Conservation (phyloP, 1,139 yeast species). For the Nakaseomyces bracarensis region DNA sequence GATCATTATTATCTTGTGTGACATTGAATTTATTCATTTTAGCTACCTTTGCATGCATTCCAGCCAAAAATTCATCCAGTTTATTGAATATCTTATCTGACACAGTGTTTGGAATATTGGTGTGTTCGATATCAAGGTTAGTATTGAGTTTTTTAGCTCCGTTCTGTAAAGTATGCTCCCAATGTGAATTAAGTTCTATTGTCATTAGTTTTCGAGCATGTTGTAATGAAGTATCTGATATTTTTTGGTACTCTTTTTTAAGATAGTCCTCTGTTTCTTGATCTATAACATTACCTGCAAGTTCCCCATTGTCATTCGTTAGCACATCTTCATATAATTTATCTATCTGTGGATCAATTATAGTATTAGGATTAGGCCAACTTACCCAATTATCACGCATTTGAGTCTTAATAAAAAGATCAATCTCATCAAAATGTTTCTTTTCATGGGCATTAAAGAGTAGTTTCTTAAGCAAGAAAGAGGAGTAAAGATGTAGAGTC, state of each 20-base stretch:
- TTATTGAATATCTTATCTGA: conserved; percentile 18
- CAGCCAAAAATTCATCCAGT: conserved; percentile 25
- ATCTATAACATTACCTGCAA: not conserved
- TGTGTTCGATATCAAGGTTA: conserved; percentile 23
- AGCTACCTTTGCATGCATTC: conserved; percentile 23
- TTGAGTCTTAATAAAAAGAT: conserved; percentile 23
- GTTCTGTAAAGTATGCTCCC: conserved; percentile 22
- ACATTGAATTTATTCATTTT: conserved; percentile 19
- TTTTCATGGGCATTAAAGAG: conserved; percentile 25
- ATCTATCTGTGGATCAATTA: conserved; percentile 25
- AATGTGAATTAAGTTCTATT: conserved; percentile 25
- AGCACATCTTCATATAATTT: conserved; percentile 23
- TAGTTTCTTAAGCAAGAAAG: conserved; percentile 24
- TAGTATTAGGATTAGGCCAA: conserved; percentile 28
- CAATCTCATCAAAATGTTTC: conserved; percentile 20
- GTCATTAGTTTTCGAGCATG: conserved; percentile 24
- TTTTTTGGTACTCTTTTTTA: conserved; percentile 17
- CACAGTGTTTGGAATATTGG: conserved; percentile 19
- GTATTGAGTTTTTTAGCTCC: conserved; percentile 14
- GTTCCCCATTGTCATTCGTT: conserved; percentile 3
- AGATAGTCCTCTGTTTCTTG: not conserved
- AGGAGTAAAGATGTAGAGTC: conserved; percentile 28
- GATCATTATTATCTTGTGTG: conserved; percentile 13
- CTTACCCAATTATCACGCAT: conserved; percentile 29
- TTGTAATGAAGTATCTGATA: conserved; percentile 20